Conservation (phyloP, 306 rosid species). For the Prinsepia uniflora region DNA sequence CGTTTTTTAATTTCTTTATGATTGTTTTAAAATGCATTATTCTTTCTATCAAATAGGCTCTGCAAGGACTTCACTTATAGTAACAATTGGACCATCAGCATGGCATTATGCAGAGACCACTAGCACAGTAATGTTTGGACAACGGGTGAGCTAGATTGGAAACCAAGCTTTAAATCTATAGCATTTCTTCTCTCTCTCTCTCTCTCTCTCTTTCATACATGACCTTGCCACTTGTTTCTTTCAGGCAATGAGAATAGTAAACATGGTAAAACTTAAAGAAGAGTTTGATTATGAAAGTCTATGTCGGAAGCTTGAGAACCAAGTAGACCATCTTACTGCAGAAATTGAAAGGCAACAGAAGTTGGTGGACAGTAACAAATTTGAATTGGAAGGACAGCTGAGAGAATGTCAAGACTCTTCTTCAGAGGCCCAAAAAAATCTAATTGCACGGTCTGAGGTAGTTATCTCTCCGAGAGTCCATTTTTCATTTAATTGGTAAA, state of each 20-base stretch:
- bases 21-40: too few species aligned
- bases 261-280: conserved; percentile 59
- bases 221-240: neutral
- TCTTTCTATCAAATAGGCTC: conserved; percentile 40
- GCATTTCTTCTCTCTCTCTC: too few species aligned
- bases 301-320: conserved; percentile 61
- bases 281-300: conserved; percentile 66
- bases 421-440: conserved; percentile 38
- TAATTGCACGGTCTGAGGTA: conserved; percentile 64
- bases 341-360: conserved; percentile 61
- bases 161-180: neutral
- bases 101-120: conserved; percentile 51
- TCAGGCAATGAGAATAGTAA: conserved; percentile 68
- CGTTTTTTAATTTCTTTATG: neutral
- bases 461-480: conserved; percentile 28
- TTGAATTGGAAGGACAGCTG: conserved; percentile 43
- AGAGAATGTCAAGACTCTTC: conserved; percentile 37
- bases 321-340: conserved; percentile 59
- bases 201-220: neutral
- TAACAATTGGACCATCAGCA: conserved; percentile 64
- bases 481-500: conserved; percentile 11
- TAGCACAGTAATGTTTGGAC: conserved; percentile 67
- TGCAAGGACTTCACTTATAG: conserved; percentile 68
- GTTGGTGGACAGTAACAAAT: conserved; percentile 40
- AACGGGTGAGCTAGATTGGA: conserved; percentile 35